Percentiles rank a stretch among this genome's conserved stretches.
phyloP scores from a whole-genome alignment of 139 green algal species.

The Zygnema circumcarinatum region DNA sequence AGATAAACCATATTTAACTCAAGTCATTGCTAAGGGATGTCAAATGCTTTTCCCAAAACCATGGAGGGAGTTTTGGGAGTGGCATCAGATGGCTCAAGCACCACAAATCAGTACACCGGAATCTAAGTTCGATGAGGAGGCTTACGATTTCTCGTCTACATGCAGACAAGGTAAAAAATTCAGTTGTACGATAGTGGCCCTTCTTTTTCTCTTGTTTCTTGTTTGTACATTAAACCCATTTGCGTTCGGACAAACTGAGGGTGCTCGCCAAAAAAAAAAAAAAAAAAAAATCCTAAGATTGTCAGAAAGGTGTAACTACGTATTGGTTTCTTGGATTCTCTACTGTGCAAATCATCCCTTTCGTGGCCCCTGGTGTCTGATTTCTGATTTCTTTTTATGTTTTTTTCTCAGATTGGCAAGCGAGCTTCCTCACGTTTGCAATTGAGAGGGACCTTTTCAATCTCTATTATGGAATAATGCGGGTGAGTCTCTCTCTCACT shows the following conservation, averaged over 20 bases:
- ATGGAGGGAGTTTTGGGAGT: constrained; percentile 20
- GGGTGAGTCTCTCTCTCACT: too few species aligned
- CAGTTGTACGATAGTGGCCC: neutral
- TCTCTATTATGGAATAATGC: neutral
- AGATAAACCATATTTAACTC: neutral
- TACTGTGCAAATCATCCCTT: too few species aligned
- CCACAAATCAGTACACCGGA: constrained; percentile 10
- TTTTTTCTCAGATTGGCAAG: neutral
- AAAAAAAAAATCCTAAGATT: too few species aligned
- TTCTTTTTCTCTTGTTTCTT: neutral
- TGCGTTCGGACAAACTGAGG: too few species aligned
- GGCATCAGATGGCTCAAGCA: neutral
- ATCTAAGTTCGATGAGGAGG: constrained; percentile 7
- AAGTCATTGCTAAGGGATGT: neutral
- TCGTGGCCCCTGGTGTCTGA: neutral
- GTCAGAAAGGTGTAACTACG: too few species aligned
- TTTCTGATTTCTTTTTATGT: too few species aligned
- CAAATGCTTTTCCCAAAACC: constrained; percentile 27
- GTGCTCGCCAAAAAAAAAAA: too few species aligned
- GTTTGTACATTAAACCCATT: too few species aligned
- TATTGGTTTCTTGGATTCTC: neutral
- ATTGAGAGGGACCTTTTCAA: neutral
- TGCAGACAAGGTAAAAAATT: constrained; percentile 25
- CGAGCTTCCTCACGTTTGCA: neutral
- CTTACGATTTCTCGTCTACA: constrained; percentile 2